These are phyloP conservation scores for Lignosus rhinocerotis DNA, from an alignment of 1,284 basidiomycete species.

Conservation along the genomic window DNA sequence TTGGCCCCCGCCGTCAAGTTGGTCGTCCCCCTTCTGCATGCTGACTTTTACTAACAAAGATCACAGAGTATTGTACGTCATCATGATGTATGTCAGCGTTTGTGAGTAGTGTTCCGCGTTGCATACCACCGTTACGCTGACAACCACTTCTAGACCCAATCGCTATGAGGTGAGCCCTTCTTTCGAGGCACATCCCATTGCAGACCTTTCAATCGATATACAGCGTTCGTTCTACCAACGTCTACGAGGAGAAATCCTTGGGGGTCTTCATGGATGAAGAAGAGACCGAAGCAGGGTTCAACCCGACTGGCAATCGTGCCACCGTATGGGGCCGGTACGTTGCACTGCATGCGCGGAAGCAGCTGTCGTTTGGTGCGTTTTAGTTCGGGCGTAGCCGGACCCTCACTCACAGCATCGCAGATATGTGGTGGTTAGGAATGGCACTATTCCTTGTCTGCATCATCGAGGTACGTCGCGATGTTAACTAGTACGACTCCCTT, in stretches of 20 bases:
- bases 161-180: constrained; percentile 32
- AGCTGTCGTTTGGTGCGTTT: constrained; percentile 80
- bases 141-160: constrained; percentile 33
- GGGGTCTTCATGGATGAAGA: constrained; percentile 68
- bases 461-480: constrained; percentile 58
- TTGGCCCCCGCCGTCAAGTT: constrained; percentile 75
- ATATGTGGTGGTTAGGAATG: constrained; percentile 88
- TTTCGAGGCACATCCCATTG: no score
- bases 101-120: constrained; percentile 27
- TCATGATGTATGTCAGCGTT: constrained; percentile 55
- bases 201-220: background rate
- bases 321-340: constrained; percentile 79
- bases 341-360: constrained; percentile 79
- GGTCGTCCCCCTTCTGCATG: constrained; percentile 18
- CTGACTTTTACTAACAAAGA: constrained; percentile 7
- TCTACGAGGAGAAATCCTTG: constrained; percentile 91
- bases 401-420: constrained; percentile 36
- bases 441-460: constrained; percentile 86
- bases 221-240: constrained; percentile 92
- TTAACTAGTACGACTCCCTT: no score
- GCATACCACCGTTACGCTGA: background rate
- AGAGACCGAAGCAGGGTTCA: constrained; percentile 46
- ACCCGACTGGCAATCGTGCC: constrained; percentile 48
- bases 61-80: constrained; percentile 54
- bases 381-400: background rate